Evolutionary conservation across 2,329 filamentous ascomycete genomes (phyloP).

Genomic region (Nemania diffusa): DNA sequence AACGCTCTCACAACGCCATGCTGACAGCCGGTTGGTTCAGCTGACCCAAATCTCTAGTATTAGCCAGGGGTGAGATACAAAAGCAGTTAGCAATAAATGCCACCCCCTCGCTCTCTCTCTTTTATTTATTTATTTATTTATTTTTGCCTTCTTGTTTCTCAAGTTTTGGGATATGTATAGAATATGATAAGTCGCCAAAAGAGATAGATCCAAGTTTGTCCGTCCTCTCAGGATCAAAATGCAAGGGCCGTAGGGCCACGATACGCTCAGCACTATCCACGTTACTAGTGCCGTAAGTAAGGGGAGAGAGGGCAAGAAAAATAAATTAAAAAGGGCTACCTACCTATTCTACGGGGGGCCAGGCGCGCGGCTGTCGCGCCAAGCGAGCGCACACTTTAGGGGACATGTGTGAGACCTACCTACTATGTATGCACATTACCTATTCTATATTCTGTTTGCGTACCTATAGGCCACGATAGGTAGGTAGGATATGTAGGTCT

Average conservation of each 20-base stretch:
- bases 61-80: background rate
- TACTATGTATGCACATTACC: background rate
- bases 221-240: no score
- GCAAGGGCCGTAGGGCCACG: background rate
- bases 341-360: no score
- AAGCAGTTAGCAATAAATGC: background rate
- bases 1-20: background rate
- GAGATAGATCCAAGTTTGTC: no score
- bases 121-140: background rate
- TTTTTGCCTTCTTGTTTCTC: no score
- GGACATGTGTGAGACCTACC: background rate
- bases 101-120: no score
- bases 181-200: no score
- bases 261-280: background rate
- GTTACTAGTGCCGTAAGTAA: background rate
- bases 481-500: slow-evolving; percentile 11
- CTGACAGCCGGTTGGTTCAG: background rate
- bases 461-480: background rate
- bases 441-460: no score
- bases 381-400: background rate
- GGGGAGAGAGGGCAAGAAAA: no score
- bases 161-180: background rate
- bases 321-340: background rate
- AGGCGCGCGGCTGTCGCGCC: slow-evolving; percentile 28
- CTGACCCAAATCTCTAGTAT: slow-evolving; percentile 5